A percentile compares a stretch with the other conserved stretches of the same genome.
phyloP scores from a whole-genome alignment of 768 basidiomycete genomes.

The Peribolospora baueri region DNA sequence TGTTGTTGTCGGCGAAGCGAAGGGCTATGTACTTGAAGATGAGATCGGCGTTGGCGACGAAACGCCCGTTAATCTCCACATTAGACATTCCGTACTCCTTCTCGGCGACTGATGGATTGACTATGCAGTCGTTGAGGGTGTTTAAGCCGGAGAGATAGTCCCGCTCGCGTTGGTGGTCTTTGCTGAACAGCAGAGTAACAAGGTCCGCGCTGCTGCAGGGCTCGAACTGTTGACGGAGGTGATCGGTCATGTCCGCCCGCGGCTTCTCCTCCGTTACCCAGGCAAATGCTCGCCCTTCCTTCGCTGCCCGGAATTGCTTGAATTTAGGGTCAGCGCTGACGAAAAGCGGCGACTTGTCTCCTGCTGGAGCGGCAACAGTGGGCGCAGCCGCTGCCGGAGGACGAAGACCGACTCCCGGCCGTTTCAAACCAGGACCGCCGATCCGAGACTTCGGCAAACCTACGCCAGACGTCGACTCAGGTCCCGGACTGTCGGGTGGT shows the following conservation, averaged over 20 bases:
- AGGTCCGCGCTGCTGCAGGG: slow-evolving; percentile 52
- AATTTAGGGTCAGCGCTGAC: slow-evolving; percentile 9
- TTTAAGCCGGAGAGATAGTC: slow-evolving; percentile 63
- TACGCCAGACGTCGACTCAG: too few species aligned
- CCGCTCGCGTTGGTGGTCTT: slow-evolving; percentile 82
- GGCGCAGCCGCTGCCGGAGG: too few species aligned
- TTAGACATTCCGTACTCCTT: slow-evolving; percentile 27
- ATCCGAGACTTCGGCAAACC: too few species aligned
- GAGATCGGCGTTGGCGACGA: slow-evolving; percentile 70
- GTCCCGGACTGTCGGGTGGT: too few species aligned
- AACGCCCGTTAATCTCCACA: slow-evolving; percentile 34
- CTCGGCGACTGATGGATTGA: slow-evolving; percentile 27
- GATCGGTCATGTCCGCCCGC: slow-evolving; percentile 63
- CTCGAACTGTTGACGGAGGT: slow-evolving; percentile 79
- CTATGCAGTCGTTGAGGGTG: slow-evolving; percentile 40
- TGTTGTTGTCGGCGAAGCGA: slow-evolving; percentile 68
- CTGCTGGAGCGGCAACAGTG: slow-evolving; percentile 14
- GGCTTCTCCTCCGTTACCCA: slow-evolving; percentile 22
- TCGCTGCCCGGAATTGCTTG: slow-evolving; percentile 8
- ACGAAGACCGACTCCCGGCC: too few species aligned
- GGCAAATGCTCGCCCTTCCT: slow-evolving; percentile 4
- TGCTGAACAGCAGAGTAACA: slow-evolving; percentile 59
- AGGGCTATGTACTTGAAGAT: slow-evolving; percentile 82
- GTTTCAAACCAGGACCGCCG: too few species aligned
- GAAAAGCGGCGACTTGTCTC: slow-evolving; percentile 19